Evolutionary conservation across 1,139 yeast genomes (phyloP).

Genomic region (Taphrina confusa): DNA sequence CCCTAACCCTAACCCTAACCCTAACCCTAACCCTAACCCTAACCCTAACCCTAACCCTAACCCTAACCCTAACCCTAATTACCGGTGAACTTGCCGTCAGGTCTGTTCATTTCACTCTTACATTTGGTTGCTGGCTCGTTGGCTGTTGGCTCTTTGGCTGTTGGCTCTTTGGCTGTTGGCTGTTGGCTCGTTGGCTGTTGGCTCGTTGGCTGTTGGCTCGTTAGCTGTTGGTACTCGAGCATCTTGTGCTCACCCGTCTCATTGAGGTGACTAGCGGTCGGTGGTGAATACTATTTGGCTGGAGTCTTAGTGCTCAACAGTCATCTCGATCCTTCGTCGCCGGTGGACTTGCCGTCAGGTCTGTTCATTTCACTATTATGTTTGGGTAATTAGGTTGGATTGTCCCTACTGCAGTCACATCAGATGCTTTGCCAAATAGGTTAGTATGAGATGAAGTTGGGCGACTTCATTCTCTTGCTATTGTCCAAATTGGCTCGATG

Average conservation of each 20-base stretch:
- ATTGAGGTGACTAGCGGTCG: not conserved
- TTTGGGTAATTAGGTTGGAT: too few relatives aligned
- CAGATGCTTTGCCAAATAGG: too few relatives aligned
- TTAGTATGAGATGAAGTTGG: too few relatives aligned
- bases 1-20: not conserved
- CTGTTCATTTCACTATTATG: not conserved
- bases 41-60: not conserved
- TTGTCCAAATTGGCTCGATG: too few relatives aligned
- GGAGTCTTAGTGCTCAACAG: not conserved
- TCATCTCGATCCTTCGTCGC: not conserved
- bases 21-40: not conserved
- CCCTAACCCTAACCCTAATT: not conserved
- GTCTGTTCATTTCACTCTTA: not conserved
- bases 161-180: not conserved
- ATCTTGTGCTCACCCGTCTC: not conserved
- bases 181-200: not conserved
- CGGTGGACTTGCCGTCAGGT: too few relatives aligned
- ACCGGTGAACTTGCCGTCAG: too few relatives aligned
- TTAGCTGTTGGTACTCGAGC: not conserved
- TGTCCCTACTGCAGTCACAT: too few relatives aligned
- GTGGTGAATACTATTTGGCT: not conserved
- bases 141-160: not conserved
- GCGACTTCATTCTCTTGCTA: too few relatives aligned
- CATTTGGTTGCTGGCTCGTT: not conserved
- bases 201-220: not conserved